These are phyloP conservation scores for Triticum timopheevii DNA, from an alignment of 176 grass and related monocot species.

Conservation along the genomic window DNA sequence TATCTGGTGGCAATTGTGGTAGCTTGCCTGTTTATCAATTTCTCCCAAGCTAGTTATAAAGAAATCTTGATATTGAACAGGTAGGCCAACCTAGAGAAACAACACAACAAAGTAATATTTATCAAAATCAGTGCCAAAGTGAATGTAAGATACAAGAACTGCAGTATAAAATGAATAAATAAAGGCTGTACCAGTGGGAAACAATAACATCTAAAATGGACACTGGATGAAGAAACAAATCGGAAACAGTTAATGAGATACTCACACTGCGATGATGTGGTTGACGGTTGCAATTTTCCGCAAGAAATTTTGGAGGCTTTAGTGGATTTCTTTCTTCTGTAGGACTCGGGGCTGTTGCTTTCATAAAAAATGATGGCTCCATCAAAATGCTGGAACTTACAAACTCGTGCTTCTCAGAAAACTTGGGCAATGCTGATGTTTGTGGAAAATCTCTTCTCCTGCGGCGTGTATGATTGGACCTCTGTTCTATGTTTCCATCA, in stretches of 20 bases:
- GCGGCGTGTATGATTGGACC: constrained; percentile 39
- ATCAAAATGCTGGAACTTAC: constrained; percentile 47
- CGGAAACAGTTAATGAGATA: constrained; percentile 25
- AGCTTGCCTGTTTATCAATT: constrained; percentile 68
- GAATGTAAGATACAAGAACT: constrained; percentile 30
- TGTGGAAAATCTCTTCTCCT: constrained; percentile 73
- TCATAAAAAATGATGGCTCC: constrained; percentile 58
- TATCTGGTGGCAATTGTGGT: constrained; percentile 77
- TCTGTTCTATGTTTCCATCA: constrained; percentile 60
- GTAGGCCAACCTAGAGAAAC: constrained; percentile 70
- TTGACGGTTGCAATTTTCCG: constrained; percentile 34
- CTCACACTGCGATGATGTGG: constrained; percentile 37
- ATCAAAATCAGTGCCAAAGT: constrained; percentile 38
- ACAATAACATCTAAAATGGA: constrained; percentile 15
- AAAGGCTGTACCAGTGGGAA: constrained; percentile 16
- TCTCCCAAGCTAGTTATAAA: constrained; percentile 82
- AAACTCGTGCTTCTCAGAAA: constrained; percentile 62
- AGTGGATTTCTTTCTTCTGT: constrained; percentile 41
- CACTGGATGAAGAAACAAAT: constrained; percentile 20
- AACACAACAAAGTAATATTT: constrained; percentile 22
- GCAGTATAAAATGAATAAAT: constrained; percentile 6
- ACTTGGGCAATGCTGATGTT: constrained; percentile 53
- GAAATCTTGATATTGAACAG: constrained; percentile 88
- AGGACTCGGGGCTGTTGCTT: constrained; percentile 44
- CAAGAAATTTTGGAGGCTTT: constrained; percentile 54